A percentile compares a stretch with the other conserved stretches of the same genome.
Evolutionary conservation across 1,139 yeast genomes (phyloP).

Genomic region (Arxiozyma heterogenica): DNA sequence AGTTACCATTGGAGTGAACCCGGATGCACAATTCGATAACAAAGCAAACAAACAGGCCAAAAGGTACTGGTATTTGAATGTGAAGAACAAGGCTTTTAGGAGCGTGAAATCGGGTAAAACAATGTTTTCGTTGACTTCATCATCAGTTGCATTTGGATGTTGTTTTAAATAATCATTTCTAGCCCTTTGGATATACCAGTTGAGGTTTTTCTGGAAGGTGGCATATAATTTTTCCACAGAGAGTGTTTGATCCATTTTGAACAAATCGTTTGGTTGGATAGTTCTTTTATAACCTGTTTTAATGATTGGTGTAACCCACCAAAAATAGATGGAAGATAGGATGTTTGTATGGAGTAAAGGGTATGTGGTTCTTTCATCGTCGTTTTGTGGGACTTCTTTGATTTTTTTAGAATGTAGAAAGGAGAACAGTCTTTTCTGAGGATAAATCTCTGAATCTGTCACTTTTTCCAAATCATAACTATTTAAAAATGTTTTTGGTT

Average conservation of each 20-base stretch:
- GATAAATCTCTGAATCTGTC: constrained; percentile 25
- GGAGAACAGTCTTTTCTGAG: constrained; percentile 36
- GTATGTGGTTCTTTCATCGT: constrained; percentile 40
- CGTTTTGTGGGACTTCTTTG: constrained; percentile 44
- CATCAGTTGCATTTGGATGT: constrained; percentile 30
- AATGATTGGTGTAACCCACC: constrained; percentile 54
- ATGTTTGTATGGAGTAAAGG: constrained; percentile 35
- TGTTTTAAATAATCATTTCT: constrained; percentile 21
- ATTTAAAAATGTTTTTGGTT: constrained; percentile 27
- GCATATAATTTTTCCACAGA: constrained; percentile 41
- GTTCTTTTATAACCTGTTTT: constrained; percentile 61
- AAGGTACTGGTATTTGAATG: constrained; percentile 46
- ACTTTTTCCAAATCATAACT: constrained; percentile 27
- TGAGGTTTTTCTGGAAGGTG: constrained; percentile 35
- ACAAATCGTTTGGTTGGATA: constrained; percentile 54
- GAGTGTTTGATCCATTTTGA: constrained; percentile 42
- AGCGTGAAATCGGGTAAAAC: constrained; percentile 38
- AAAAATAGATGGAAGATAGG: constrained; percentile 37
- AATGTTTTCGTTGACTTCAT: constrained; percentile 26
- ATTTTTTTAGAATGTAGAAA: constrained; percentile 36
- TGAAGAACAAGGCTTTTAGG: constrained; percentile 41
- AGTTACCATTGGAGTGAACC: constrained; percentile 45
- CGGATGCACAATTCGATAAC: constrained; percentile 42
- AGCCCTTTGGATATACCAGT: constrained; percentile 32
- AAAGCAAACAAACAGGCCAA: constrained; percentile 38